Evolutionary conservation across 176 grass and related monocot species (phyloP).

Genomic region (Avena sativa): DNA sequence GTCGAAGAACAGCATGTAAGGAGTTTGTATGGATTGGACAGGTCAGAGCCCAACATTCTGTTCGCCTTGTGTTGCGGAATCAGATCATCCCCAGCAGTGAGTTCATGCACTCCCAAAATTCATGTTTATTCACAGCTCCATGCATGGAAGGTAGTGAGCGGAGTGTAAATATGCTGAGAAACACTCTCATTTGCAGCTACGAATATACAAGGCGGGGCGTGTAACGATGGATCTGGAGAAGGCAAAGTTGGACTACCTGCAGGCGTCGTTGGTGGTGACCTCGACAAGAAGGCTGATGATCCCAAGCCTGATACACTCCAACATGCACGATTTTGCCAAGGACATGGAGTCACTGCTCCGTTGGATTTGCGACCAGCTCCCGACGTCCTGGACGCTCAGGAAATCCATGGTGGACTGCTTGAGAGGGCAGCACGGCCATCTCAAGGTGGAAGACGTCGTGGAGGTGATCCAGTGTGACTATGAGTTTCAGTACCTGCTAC

Average conservation of each 20-base stretch:
- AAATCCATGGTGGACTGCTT: slow-evolving; percentile 91
- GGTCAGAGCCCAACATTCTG: slow-evolving; percentile 69
- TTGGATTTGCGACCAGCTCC: slow-evolving; percentile 87
- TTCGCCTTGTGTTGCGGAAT: slow-evolving; percentile 84
- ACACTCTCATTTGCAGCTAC: slow-evolving; percentile 45
- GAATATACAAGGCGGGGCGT: slow-evolving; percentile 73
- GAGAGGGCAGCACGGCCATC: slow-evolving; percentile 35
- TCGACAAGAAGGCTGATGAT: slow-evolving; percentile 67
- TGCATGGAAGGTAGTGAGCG: too few species aligned
- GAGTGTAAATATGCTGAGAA: too few species aligned
- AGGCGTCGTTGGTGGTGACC: slow-evolving; percentile 83
- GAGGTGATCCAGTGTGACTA: slow-evolving; percentile 66
- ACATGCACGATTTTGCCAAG: slow-evolving; percentile 72
- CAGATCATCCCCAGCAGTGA: slow-evolving; percentile 94
- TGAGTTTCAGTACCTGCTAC: slow-evolving; percentile 83
- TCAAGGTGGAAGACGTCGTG: slow-evolving; percentile 46
- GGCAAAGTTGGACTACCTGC: slow-evolving; percentile 87
- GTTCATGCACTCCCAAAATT: not conserved
- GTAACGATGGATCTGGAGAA: slow-evolving; percentile 70
- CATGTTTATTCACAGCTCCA: not conserved
- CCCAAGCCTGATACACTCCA: slow-evolving; percentile 66
- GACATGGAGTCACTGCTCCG: slow-evolving; percentile 63
- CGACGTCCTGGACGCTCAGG: slow-evolving; percentile 86
- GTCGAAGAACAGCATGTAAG: slow-evolving; percentile 60
- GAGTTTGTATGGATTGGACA: slow-evolving; percentile 54